These are phyloP conservation scores for Dactylonectria macrodidyma DNA, from an alignment of 2,329 filamentous ascomycete species.

Conservation along the genomic window DNA sequence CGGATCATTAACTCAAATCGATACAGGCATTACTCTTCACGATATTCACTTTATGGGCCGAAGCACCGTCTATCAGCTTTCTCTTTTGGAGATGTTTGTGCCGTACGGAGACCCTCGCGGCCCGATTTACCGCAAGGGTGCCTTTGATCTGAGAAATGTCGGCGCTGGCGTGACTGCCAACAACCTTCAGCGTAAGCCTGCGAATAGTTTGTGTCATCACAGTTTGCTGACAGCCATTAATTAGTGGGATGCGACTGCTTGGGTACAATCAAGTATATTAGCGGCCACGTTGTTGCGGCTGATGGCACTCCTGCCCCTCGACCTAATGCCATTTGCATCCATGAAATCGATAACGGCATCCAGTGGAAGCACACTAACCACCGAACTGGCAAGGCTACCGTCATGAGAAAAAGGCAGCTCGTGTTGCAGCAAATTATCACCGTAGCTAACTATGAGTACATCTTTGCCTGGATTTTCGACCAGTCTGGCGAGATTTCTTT, in stretches of 20 bases:
- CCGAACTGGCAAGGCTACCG: slow-evolving; percentile 72
- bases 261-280: slow-evolving; percentile 76
- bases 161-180: slow-evolving; percentile 78
- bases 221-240: not conserved
- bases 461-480: slow-evolving; percentile 69
- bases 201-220: fast-evolving
- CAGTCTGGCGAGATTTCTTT: slow-evolving; percentile 73
- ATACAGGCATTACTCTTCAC: slow-evolving; percentile 65
- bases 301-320: slow-evolving; percentile 67
- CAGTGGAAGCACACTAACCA: slow-evolving; percentile 82
- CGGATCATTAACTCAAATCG: not conserved
- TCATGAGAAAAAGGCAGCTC: slow-evolving; percentile 73
- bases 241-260: slow-evolving; percentile 78
- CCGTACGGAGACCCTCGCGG: slow-evolving; percentile 75
- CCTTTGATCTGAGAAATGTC: slow-evolving; percentile 80
- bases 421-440: slow-evolving; percentile 80
- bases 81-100: slow-evolving; percentile 78
- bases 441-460: slow-evolving; percentile 78
- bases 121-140: slow-evolving; percentile 75
- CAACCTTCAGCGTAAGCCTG: slow-evolving; percentile 65
- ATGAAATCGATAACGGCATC: slow-evolving; percentile 80
- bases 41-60: slow-evolving; percentile 76
- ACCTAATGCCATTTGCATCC: slow-evolving; percentile 76
- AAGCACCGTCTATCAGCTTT: slow-evolving; percentile 74
- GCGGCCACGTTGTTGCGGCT: slow-evolving; percentile 66